Evolutionary conservation across 495 filamentous ascomycete genomes (phyloP), one percentile per base, ranked within the genome.

Genomic region (Hyphodiscus hymeniophilus): DNA sequence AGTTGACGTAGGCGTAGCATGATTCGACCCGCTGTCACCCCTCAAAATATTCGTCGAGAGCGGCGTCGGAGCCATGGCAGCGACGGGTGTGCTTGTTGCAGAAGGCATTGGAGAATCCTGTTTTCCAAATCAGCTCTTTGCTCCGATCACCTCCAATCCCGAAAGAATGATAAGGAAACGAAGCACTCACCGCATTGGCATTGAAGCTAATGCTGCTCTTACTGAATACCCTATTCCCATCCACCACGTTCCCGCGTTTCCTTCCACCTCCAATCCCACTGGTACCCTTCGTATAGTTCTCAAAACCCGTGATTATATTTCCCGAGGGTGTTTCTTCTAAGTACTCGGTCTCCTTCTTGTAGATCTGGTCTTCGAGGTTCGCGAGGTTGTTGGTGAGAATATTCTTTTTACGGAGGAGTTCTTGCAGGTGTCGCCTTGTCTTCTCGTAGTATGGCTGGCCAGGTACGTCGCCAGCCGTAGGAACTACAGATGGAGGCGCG

Each of bases 261-360:
- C 76, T 69, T 47, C 69, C 62, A 3, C 43, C 50, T 2, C 71
- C 73, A 3, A 62, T 64, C 22, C 60, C 64, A 15, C 62, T 72
- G 0, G 73, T 70, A 39, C 87, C 88, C 61, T 98, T 98, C 69
- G 95, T 91, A 66, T 95, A 97, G 55, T 85, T 91, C 61, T 98
- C 92, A 66, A 97, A 98, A 33, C 92, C 92, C 52, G 82, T 86
- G 66, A 98, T 89, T 60, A 98, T 97, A 69, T 98, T 98, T 15
- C 92, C 92, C 34, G 73, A 74, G 18, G 84, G 85, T 13, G 88
- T 94, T 54, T 89, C 87, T 64, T 94, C 89, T 35, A 98, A 80
- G 66, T 98, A 98, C 13, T 80, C 76, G 44, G 84, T 79, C 64
- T 98, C 92, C 58, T 82, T 80, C 47, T 83, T 79, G 64, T 70